These are phyloP conservation scores for Mycena kentingensis DNA, from an alignment of 768 basidiomycete genomes.

Conservation along the genomic window DNA sequence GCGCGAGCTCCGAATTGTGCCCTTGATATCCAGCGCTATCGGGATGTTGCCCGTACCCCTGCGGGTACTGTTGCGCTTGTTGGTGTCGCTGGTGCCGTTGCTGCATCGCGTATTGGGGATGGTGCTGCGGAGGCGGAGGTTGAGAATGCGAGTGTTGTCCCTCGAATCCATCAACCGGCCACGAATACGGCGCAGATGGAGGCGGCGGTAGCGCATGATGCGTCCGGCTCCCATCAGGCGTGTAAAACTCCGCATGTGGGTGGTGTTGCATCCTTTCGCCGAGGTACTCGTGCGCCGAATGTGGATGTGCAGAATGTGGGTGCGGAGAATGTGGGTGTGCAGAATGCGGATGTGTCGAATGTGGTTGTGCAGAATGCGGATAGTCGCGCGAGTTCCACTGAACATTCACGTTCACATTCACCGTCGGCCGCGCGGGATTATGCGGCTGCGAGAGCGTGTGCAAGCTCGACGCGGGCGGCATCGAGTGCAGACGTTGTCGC, in stretches of 20 bases:
- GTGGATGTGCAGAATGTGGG: neutral
- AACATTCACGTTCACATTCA: constrained; percentile 17
- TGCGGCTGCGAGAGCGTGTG: neutral
- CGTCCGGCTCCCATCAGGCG: neutral
- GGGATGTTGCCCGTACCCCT: constrained; percentile 19
- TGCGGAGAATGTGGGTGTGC: neutral
- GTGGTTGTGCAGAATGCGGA: constrained; percentile 13
- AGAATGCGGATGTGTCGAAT: too few species aligned
- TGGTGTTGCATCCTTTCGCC: constrained; percentile 9
- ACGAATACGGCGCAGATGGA: constrained; percentile 16
- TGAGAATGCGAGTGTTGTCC: neutral
- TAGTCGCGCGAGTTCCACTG: constrained; percentile 14
- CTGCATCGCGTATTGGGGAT: constrained; percentile 12
- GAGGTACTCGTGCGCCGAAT: constrained; percentile 14
- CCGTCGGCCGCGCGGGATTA: neutral
- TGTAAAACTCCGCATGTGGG: constrained; percentile 10
- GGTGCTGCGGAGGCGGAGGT: constrained; percentile 1
- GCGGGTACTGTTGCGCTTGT: constrained; percentile 10
- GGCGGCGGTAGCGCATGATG: constrained; percentile 6
- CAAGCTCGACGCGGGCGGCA: constrained; percentile 22
- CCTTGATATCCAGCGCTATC: constrained; percentile 28
- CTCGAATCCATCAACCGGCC: constrained; percentile 13
- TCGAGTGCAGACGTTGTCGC: constrained; percentile 17
- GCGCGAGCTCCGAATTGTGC: constrained; percentile 48
- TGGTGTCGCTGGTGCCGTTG: constrained; percentile 21